phyloP scores from a whole-genome alignment of 2,329 filamentous ascomycete species.

The Helicocarpus griseus region DNA sequence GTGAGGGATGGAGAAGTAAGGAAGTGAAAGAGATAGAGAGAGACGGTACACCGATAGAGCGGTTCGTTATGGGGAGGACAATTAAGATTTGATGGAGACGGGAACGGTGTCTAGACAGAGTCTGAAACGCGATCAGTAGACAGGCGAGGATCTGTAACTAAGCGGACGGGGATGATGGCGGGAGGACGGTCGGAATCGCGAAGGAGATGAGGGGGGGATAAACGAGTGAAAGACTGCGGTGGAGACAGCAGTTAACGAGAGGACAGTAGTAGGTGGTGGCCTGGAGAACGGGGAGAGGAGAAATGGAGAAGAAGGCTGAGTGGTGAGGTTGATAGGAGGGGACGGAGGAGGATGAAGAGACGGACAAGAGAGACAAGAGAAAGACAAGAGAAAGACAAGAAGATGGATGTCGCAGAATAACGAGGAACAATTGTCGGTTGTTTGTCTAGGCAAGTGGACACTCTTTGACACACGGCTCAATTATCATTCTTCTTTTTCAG shows the following conservation, averaged over 20 bases:
- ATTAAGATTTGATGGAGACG: background rate
- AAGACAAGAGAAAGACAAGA: background rate
- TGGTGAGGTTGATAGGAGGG: background rate
- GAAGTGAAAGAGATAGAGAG: too few species aligned
- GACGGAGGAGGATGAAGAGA: background rate
- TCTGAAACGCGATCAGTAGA: background rate
- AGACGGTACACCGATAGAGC: too few species aligned
- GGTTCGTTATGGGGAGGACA: background rate
- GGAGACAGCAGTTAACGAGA: too few species aligned
- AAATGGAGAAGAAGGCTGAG: too few species aligned
- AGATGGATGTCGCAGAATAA: background rate
- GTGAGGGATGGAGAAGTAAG: too few species aligned
- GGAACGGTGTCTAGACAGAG: background rate
- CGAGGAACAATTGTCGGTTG: background rate
- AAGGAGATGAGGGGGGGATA: too few species aligned
- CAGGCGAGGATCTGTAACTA: background rate
- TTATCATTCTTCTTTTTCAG: too few species aligned
- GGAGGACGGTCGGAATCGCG: too few species aligned
- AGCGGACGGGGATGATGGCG: constrained; percentile 3
- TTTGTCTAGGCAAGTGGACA: too few species aligned
- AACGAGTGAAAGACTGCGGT: too few species aligned
- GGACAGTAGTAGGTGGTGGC: too few species aligned
- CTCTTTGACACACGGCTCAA: too few species aligned
- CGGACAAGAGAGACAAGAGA: background rate
- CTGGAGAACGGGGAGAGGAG: background rate